Evolutionary conservation across 2,329 filamentous ascomycete species (phyloP).

Genomic region (Cytospora piceicola): DNA sequence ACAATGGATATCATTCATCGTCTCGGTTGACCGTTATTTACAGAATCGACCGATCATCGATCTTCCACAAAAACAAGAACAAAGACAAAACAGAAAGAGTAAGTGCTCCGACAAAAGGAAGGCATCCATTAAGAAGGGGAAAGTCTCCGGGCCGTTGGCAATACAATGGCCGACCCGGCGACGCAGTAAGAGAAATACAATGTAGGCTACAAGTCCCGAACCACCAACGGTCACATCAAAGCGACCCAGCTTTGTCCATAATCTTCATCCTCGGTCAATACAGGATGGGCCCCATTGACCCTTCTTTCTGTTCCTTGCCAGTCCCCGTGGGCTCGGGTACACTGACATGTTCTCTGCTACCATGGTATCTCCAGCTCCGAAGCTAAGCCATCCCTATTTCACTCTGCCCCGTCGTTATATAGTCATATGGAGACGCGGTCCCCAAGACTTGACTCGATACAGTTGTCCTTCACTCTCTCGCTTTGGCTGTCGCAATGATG

Average conservation of each 20-base stretch:
- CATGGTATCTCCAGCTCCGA: constrained; percentile 21
- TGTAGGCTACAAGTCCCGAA: constrained; percentile 1
- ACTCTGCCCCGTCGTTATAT: constrained; percentile 1
- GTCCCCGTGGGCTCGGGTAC: not conserved
- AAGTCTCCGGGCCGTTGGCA: not conserved
- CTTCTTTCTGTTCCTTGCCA: not conserved
- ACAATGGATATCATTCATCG: not conserved
- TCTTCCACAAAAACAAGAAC: too few species aligned
- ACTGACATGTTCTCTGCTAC: constrained; percentile 2
- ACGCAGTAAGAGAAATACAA: constrained; percentile 5
- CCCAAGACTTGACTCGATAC: not conserved
- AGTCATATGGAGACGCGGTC: not conserved
- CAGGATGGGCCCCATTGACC: not conserved
- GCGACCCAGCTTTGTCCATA: not conserved
- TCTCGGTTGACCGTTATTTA: not conserved
- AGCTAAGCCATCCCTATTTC: constrained; percentile 4
- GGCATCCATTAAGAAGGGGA: constrained; percentile 1
- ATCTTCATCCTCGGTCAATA: not conserved
- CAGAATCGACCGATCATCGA: not conserved
- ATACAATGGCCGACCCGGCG: not conserved
- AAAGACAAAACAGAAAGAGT: too few species aligned
- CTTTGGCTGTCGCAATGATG: not conserved
- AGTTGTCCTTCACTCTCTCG: constrained; percentile 5
- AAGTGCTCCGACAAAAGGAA: not conserved
- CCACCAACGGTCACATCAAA: not conserved